Conservation (phyloP, 768 basidiomycete species). For the Ramaria sp. region DNA sequence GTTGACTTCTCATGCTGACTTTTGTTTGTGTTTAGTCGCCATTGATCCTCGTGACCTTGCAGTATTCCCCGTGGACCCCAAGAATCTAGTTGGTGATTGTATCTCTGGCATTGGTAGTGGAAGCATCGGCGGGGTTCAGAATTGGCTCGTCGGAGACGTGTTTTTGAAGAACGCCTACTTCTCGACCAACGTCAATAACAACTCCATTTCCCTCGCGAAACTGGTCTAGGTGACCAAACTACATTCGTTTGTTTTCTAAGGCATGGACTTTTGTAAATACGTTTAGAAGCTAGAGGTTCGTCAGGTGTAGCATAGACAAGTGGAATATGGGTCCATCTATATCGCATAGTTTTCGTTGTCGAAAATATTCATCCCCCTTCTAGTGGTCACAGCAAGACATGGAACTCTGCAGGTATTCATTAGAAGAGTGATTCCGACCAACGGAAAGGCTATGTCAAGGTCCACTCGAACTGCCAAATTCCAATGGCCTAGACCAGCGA, state of each 20-base stretch:
- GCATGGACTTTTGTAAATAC: background rate
- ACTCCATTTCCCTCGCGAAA: slow-evolving; percentile 50
- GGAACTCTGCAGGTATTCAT: too few species aligned
- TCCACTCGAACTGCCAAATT: too few species aligned
- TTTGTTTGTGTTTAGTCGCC: slow-evolving; percentile 20
- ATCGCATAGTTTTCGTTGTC: too few species aligned
- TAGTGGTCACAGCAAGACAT: too few species aligned
- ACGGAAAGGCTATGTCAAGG: too few species aligned
- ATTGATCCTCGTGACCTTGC: slow-evolving; percentile 61
- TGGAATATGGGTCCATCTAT: too few species aligned
- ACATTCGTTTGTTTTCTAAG: background rate
- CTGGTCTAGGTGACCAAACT: slow-evolving; percentile 22
- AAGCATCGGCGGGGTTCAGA: slow-evolving; percentile 40
- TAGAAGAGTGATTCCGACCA: too few species aligned
- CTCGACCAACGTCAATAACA: slow-evolving; percentile 47
- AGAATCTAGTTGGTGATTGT: slow-evolving; percentile 49
- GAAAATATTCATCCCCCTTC: too few species aligned
- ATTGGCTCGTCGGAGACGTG: slow-evolving; percentile 67
- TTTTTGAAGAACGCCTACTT: slow-evolving; percentile 74
- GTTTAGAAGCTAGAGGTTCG: too few species aligned
- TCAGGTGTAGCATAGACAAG: too few species aligned
- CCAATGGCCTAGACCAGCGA: too few species aligned
- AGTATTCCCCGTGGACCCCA: slow-evolving; percentile 40
- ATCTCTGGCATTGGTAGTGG: slow-evolving; percentile 60
- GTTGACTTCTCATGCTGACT: background rate